phyloP scores from a whole-genome alignment of 352 stramenopile genomes.

The Phytophthora sp. region DNA sequence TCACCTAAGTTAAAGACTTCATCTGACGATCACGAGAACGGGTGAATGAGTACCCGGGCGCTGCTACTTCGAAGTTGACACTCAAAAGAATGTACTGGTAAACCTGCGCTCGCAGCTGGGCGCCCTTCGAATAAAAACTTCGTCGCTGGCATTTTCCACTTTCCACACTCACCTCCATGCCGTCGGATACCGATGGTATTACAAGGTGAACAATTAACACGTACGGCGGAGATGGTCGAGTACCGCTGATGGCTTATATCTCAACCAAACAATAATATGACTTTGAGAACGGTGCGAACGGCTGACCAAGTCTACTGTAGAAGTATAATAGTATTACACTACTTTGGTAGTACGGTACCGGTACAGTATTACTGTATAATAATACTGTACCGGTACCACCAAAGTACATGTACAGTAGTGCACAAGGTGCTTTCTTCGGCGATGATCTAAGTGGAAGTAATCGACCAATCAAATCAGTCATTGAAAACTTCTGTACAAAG shows the following conservation, averaged over 20 bases:
- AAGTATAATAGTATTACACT: no score
- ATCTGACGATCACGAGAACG: slow-evolving; percentile 62
- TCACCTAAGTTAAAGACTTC: slow-evolving; percentile 61
- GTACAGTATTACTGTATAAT: no score
- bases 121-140: slow-evolving; percentile 60
- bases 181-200: slow-evolving; percentile 30
- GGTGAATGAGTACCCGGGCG: slow-evolving; percentile 55
- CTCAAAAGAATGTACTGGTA: slow-evolving; percentile 50
- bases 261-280: slow-evolving; percentile 57
- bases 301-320: no score
- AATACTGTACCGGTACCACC: no score
- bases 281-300: slow-evolving; percentile 66
- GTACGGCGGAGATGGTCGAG: slow-evolving; percentile 50
- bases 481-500: no score
- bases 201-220: slow-evolving; percentile 65
- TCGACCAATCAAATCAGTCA: slow-evolving; percentile 25
- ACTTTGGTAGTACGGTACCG: no score
- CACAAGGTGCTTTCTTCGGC: no score
- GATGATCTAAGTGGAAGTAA: neutral
- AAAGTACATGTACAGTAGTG: no score
- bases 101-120: slow-evolving; percentile 51
- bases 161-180: slow-evolving; percentile 42
- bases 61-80: slow-evolving; percentile 53
- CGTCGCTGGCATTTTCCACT: slow-evolving; percentile 40
- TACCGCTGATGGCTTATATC: slow-evolving; percentile 33